Evolutionary conservation across 2,329 filamentous ascomycete species (phyloP).

Genomic region (Monosporascus cannonballus): DNA sequence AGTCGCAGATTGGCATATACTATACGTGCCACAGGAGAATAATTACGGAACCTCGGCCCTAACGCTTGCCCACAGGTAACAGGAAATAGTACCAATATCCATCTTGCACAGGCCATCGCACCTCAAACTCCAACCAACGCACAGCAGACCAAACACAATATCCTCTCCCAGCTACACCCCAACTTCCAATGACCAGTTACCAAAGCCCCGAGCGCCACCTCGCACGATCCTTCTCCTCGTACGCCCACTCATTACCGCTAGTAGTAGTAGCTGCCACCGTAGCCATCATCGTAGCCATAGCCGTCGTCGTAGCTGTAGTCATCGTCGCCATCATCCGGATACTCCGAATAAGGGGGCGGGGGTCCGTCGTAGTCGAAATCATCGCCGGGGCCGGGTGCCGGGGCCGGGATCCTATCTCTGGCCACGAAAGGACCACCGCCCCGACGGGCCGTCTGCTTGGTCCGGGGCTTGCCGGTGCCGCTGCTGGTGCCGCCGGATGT

Average conservation of each 20-base stretch:
- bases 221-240: slow-evolving; percentile 19
- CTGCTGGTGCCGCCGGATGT: neutral
- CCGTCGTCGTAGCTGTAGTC: neutral
- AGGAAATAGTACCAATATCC: no score
- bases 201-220: slow-evolving; percentile 7
- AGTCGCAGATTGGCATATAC: no score
- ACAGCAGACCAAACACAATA: no score
- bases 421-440: slow-evolving; percentile 13
- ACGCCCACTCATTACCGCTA: slow-evolving; percentile 24
- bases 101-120: no score
- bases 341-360: slow-evolving; percentile 16
- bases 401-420: slow-evolving; percentile 15
- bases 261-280: slow-evolving; percentile 12
- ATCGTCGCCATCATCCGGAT: neutral
- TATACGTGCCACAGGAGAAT: no score
- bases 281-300: slow-evolving; percentile 6
- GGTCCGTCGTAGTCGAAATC: slow-evolving; percentile 13
- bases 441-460: slow-evolving; percentile 22
- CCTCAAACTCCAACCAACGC: no score
- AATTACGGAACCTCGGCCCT: no score
- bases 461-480: slow-evolving; percentile 1
- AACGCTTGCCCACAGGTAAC: no score
- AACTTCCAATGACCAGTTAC: no score
- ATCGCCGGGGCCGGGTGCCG: neutral
- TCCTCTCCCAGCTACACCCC: no score